Percentiles rank a stretch among this genome's conserved stretches.
Conservation (phyloP, 179 eudicot genomes). For the Beta lomatogona region DNA sequence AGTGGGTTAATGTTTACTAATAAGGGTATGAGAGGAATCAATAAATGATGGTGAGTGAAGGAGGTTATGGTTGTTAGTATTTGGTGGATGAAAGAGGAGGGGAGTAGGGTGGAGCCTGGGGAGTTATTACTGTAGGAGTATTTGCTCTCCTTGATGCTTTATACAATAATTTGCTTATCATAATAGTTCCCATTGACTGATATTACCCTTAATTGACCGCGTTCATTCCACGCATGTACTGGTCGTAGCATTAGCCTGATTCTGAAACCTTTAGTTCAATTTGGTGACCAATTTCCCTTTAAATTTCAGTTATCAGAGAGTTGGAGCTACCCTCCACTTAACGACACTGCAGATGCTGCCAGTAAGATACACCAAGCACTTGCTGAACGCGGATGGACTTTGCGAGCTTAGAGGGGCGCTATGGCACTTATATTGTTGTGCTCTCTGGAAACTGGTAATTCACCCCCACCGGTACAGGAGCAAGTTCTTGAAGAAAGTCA, state of each 20-base stretch:
- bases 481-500: not conserved
- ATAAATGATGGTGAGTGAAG: not conserved
- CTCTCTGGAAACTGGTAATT: not conserved
- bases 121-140: not conserved
- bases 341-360: constrained; percentile 83
- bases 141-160: not conserved
- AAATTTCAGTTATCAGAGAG: constrained; percentile 46
- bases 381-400: constrained; percentile 79
- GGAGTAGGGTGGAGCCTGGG: not conserved
- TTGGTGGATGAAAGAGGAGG: not conserved
- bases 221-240: not conserved
- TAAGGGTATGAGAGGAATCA: not conserved
- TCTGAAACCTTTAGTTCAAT: not conserved
- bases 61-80: not conserved
- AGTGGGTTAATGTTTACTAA: not conserved
- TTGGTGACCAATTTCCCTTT: constrained; percentile 4
- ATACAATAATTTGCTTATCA: too few relatives aligned
- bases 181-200: not conserved
- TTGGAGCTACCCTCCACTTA: constrained; percentile 91
- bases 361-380: constrained; percentile 63
- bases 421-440: not conserved
- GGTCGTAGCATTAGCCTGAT: not conserved
- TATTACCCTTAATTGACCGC: not conserved
- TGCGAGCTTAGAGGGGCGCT: constrained; percentile 42
- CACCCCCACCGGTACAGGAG: not conserved